Percentiles rank a stretch among this genome's conserved stretches.
These are phyloP conservation scores for Acrasis kona DNA, from an alignment of 78 protist species.

Conservation along the genomic window DNA sequence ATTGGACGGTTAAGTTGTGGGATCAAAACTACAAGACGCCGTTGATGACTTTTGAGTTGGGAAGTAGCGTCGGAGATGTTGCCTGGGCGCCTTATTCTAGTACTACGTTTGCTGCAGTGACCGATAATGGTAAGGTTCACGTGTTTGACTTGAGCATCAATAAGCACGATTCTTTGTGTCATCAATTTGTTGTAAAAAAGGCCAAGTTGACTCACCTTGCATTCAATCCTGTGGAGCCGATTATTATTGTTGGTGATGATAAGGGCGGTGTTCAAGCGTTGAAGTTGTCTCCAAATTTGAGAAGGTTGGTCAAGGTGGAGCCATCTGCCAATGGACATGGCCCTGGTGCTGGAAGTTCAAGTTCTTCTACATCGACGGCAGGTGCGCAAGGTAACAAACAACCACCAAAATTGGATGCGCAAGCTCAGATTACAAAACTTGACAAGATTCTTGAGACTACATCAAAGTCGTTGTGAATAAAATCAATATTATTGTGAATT, in stretches of 20 bases:
- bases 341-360: too few relatives aligned
- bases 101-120: conserved; percentile 65
- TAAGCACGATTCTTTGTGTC: conserved; percentile 63
- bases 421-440: too few relatives aligned
- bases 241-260: conserved; percentile 74
- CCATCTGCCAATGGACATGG: too few relatives aligned
- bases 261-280: conserved; percentile 42
- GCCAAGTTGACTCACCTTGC: conserved; percentile 59
- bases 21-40: conserved; percentile 20
- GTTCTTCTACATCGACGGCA: too few relatives aligned
- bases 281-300: conserved; percentile 54
- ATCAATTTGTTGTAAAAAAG: conserved; percentile 48
- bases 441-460: too few relatives aligned
- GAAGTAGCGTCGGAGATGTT: conserved; percentile 48
- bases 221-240: conserved; percentile 46
- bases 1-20: conserved; percentile 81
- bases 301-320: conserved; percentile 10
- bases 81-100: conserved; percentile 77
- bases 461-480: too few relatives aligned
- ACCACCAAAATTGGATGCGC: too few relatives aligned
- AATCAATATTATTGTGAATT: too few relatives aligned
- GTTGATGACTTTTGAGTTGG: conserved; percentile 48
- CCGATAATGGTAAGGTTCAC: conserved; percentile 52
- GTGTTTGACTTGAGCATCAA: conserved; percentile 15
- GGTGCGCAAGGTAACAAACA: too few relatives aligned